Percentiles rank a stretch among this genome's conserved stretches.
phyloP scores from a whole-genome alignment of 768 basidiomycete genomes.

The Psilocybe subaeruginosa region DNA sequence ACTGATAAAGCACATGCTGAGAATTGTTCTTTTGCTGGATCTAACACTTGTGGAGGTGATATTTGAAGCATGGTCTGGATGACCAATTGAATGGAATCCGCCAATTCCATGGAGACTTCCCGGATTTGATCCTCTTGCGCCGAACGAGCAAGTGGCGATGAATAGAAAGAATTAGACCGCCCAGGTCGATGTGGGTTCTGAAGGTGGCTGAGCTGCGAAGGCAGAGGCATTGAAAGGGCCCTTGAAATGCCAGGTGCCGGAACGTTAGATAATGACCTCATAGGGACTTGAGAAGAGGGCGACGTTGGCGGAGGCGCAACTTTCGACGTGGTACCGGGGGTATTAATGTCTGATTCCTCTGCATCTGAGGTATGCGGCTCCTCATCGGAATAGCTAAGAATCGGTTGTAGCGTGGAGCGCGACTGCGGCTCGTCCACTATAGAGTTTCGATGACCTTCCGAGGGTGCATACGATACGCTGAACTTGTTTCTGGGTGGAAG shows the following conservation, averaged over 20 bases:
- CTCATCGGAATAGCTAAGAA: slow-evolving; percentile 33
- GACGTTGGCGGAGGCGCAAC: slow-evolving; percentile 3
- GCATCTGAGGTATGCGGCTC: slow-evolving; percentile 46
- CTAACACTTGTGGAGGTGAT: slow-evolving; percentile 87
- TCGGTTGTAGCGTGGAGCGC: neutral
- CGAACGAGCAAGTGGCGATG: slow-evolving; percentile 23
- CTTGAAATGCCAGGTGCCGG: slow-evolving; percentile 61
- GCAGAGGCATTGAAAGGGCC: slow-evolving; percentile 79
- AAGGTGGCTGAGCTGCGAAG: slow-evolving; percentile 76
- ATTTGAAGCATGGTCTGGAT: slow-evolving; percentile 92
- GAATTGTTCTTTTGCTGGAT: slow-evolving; percentile 92
- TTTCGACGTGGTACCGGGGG: neutral
- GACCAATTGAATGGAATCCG: slow-evolving; percentile 88
- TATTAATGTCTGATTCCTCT: neutral
- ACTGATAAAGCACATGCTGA: slow-evolving; percentile 87
- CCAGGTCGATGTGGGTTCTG: slow-evolving; percentile 62
- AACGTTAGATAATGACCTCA: slow-evolving; percentile 19
- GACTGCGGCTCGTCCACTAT: slow-evolving; percentile 3
- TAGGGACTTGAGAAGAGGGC: slow-evolving; percentile 11
- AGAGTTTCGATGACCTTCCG: slow-evolving; percentile 29
- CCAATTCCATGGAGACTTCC: slow-evolving; percentile 83
- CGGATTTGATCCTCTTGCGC: slow-evolving; percentile 45
- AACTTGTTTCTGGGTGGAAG: slow-evolving; percentile 58
- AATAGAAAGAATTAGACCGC: slow-evolving; percentile 15
- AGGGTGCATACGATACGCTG: slow-evolving; percentile 58